phyloP scores from a whole-genome alignment of 2,329 filamentous ascomycete genomes.

The Fusarium begoniae region DNA sequence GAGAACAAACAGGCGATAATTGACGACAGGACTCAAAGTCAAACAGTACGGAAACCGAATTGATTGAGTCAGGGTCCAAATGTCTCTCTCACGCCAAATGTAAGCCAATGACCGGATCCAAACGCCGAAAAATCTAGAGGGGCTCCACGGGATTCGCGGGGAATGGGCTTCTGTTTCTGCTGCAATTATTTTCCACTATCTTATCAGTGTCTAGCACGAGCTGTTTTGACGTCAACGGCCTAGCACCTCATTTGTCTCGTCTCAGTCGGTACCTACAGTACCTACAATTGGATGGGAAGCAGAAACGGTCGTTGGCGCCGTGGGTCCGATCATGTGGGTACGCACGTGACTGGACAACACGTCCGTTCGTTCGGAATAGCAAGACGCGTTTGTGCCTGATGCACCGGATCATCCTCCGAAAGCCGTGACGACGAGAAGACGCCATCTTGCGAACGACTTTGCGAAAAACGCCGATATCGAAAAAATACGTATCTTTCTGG shows the following conservation, averaged over 20 bases:
- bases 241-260: background rate
- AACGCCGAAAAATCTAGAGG: conserved; percentile 39
- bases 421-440: conserved; percentile 1
- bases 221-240: conserved; percentile 33
- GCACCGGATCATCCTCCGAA: conserved; percentile 26
- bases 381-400: conserved; percentile 19
- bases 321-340: conserved; percentile 14
- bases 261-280: background rate
- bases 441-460: background rate
- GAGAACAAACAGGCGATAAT: background rate
- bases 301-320: background rate
- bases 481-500: background rate
- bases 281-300: no score
- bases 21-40: background rate
- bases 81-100: background rate
- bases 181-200: conserved; percentile 19
- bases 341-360: conserved; percentile 13
- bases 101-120: conserved; percentile 33
- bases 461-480: conserved; percentile 16
- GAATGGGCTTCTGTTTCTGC: background rate
- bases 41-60: conserved; percentile 3
- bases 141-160: conserved; percentile 29
- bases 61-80: conserved; percentile 33
- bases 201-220: conserved; percentile 13
- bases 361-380: background rate